Evolutionary conservation across 2,329 filamentous ascomycete genomes (phyloP), one percentile per base, ranked within the genome.

Genomic region (Fusarium liriodendri): DNA sequence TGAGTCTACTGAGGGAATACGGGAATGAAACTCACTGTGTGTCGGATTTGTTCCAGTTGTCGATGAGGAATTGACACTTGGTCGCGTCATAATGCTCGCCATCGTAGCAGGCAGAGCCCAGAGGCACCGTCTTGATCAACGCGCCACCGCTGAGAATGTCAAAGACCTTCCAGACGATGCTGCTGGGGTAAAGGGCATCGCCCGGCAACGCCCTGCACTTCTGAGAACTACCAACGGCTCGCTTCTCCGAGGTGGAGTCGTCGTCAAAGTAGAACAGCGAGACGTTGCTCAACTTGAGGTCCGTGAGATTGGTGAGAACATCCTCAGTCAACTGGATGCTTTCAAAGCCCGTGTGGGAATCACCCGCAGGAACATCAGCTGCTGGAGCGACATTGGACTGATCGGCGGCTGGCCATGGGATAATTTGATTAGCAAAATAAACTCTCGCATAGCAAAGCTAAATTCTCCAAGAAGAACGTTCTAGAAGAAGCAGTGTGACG

Each of bases 201-300:
- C 79, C 80, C 22, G 80, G 81, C 20, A 78, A 76, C 0, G 75
- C 76, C 70, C 82, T 83, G 77, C 81, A 83, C 13, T 66, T 27
- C n/a, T 60, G 47, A 10, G n/a, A 32, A 32, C 25, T 29, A 50
- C 45, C 45, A 14, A 50, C 45, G 45, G 71, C 52, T 9, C 74
- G 73, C 62, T 78, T 77, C n/a, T 75, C 40, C 13, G 20, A 13
- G 40, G 72, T 60, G 13, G 74, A 40, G 54, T 77, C 50, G 25
- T 78, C 45, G 20, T 69, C 77, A 55, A 84, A 84, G 9, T 66
- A 52, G 67, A 84, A 84, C 27, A 81, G 66, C 6, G 75, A 70
- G 37, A 82, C 70, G 35, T 80, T 71, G 29, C 73, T 78, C 59
- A 79, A 64, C 14, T 80, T 70, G 6, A 77, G 67, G 7, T 72